Conservation (phyloP, 2,329 filamentous ascomycete species). For the Claviceps fusiformis region DNA sequence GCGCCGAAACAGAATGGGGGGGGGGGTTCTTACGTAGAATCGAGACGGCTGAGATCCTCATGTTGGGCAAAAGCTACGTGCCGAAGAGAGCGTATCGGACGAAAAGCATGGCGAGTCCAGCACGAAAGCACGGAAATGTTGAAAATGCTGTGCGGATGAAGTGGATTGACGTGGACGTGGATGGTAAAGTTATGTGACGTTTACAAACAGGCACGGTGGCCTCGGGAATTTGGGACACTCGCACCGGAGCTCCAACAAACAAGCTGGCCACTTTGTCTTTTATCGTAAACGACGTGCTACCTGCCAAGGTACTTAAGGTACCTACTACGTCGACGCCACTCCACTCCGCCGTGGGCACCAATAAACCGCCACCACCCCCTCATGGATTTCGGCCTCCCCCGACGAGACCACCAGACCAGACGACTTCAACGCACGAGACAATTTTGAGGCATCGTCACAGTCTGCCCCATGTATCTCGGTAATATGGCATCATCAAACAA, state of each 20-base stretch:
- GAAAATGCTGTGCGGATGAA: not conserved
- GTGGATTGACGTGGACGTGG: conserved; percentile 1
- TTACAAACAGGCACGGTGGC: not conserved
- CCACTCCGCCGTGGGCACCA: not conserved
- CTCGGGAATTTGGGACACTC: not conserved
- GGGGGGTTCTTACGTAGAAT: conserved; percentile 25
- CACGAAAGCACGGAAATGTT: not conserved
- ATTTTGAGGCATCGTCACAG: too few species aligned
- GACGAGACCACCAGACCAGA: too few species aligned
- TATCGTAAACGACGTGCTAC: not conserved
- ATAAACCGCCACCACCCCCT: too few species aligned
- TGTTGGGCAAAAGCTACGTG: conserved; percentile 24
- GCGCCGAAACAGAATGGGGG: not conserved
- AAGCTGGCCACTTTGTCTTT: conserved; percentile 10
- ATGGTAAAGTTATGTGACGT: not conserved
- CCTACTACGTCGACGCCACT: not conserved
- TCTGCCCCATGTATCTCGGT: too few species aligned
- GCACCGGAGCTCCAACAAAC: not conserved
- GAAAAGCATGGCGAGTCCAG: conserved; percentile 16
- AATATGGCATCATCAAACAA: too few species aligned
- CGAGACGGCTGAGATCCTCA: conserved; percentile 28
- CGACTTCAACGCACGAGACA: too few species aligned
- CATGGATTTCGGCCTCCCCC: too few species aligned
- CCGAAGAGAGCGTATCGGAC: conserved; percentile 11
- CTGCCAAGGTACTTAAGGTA: too few species aligned